Percentiles rank a stretch among this genome's conserved stretches.
Conservation (phyloP, 768 basidiomycete genomes). For the Boletus vermiculosoides region DNA sequence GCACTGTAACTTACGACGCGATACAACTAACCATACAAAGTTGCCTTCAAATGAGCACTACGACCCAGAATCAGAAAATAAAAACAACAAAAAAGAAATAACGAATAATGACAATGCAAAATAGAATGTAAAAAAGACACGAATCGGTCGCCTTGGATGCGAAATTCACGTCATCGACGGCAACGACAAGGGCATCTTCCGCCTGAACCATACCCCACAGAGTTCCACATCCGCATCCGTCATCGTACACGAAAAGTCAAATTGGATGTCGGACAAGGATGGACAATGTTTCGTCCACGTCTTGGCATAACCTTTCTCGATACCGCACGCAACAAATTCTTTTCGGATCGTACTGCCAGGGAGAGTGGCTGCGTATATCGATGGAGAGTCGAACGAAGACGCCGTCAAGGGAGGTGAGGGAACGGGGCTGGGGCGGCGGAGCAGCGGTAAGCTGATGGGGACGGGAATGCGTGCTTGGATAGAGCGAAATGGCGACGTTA, state of each 20-base stretch:
- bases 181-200: constrained; percentile 15
- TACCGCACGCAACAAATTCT: constrained; percentile 29
- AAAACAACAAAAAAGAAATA: neutral
- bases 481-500: constrained; percentile 33
- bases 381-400: neutral
- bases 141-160: neutral
- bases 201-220: constrained; percentile 33
- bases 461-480: constrained; percentile 19
- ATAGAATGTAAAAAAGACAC: neutral
- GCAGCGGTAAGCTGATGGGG: neutral
- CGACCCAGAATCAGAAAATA: neutral
- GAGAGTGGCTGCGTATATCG: neutral
- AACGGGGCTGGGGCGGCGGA: neutral
- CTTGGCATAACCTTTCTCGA: constrained; percentile 28
- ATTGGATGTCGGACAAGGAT: constrained; percentile 28
- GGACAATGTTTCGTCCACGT: constrained; percentile 31
- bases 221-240: constrained; percentile 27
- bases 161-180: neutral
- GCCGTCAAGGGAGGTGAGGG: constrained; percentile 9
- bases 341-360: constrained; percentile 5
- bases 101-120: neutral
- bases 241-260: constrained; percentile 30
- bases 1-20: neutral
- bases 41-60: neutral
- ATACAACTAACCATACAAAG: constrained; percentile 3